Percentiles rank a stretch among this genome's conserved stretches.
phyloP scores from a whole-genome alignment of 176 grass and related monocot species.

The Luzula sylvatica region DNA sequence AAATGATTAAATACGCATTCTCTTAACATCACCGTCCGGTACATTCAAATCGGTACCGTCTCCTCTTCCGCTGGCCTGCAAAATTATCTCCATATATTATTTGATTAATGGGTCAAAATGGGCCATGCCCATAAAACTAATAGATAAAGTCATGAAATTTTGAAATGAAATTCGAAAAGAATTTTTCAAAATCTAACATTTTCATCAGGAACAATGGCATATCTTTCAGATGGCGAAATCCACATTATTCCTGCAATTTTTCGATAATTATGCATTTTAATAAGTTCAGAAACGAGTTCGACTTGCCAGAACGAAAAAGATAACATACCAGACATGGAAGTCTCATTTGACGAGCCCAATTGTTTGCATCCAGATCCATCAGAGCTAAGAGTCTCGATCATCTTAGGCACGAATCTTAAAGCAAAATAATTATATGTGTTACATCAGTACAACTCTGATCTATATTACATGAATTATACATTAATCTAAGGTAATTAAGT shows the following conservation, averaged over 20 bases:
- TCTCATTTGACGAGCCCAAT: conserved; percentile 42
- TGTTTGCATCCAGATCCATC: conserved; percentile 54
- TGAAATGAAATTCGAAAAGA: background rate
- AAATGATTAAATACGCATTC: conserved; percentile 25
- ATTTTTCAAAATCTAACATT: conserved; percentile 25
- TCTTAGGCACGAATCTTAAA: conserved; percentile 52
- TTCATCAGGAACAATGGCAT: conserved; percentile 41
- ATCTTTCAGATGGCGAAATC: conserved; percentile 41
- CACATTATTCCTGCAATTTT: conserved; percentile 29
- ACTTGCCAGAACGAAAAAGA: no score
- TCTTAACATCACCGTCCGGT: conserved; percentile 32
- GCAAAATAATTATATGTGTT: background rate
- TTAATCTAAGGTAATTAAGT: background rate
- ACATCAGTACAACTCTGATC: background rate
- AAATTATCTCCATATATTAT: background rate
- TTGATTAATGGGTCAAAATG: background rate
- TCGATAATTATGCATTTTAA: background rate
- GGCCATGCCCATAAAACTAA: conserved; percentile 2
- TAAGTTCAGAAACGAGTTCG: no score
- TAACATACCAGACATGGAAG: conserved; percentile 44
- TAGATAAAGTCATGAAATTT: background rate
- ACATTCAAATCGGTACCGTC: conserved; percentile 26
- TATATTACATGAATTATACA: background rate
- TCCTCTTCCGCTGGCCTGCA: conserved; percentile 19
- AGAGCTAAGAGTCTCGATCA: conserved; percentile 52